Conservation (phyloP, 23 red algal genomes). For the Gracilaria gracilis region DNA sequence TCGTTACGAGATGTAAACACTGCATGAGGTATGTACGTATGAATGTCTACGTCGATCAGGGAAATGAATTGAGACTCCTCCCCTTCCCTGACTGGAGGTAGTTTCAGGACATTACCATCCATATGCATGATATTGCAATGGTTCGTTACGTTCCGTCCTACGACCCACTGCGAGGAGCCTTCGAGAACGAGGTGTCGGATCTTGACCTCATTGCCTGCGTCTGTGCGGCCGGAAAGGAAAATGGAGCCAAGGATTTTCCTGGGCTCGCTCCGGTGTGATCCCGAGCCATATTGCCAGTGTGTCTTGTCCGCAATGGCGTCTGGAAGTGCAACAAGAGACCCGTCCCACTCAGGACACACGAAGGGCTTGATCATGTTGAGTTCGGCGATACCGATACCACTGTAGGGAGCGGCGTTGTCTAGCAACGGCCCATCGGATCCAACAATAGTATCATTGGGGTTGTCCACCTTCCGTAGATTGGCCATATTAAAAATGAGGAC, state of each 20-base stretch:
- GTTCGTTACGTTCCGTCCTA: neutral
- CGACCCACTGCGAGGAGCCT: neutral
- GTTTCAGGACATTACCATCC: neutral
- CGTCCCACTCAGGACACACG: slow-evolving; percentile 37
- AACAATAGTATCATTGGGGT: neutral
- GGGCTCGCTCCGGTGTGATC: slow-evolving; percentile 25
- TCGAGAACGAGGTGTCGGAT: neutral
- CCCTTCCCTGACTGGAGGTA: neutral
- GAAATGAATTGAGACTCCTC: neutral
- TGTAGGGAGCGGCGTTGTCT: slow-evolving; percentile 51
- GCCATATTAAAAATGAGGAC: neutral
- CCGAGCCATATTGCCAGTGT: slow-evolving; percentile 53
- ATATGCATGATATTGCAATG: neutral
- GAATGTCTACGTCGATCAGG: neutral
- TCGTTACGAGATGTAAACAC: neutral
- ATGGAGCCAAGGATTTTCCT: slow-evolving; percentile 28
- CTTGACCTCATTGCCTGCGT: neutral
- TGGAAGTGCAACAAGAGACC: slow-evolving; percentile 11
- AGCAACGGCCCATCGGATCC: slow-evolving; percentile 2
- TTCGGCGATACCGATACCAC: slow-evolving; percentile 39
- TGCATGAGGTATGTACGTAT: neutral
- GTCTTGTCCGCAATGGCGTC: slow-evolving; percentile 26
- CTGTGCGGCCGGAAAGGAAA: neutral
- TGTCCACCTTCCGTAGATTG: neutral
- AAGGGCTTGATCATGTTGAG: neutral